Conservation (phyloP, 306 rosid species). For the Dalbergia cultrata region DNA sequence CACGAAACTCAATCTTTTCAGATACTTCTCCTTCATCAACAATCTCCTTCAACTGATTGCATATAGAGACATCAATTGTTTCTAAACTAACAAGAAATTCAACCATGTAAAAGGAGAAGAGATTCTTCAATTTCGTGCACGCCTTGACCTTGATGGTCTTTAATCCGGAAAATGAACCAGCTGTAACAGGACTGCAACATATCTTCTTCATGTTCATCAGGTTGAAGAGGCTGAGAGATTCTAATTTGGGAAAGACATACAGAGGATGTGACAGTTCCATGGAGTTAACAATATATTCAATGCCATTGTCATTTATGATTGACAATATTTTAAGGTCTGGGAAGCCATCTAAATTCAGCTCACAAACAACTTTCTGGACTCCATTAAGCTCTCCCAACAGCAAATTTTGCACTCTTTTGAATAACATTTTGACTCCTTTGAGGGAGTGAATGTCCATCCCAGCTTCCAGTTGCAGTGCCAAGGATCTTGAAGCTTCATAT, state of each 20-base stretch:
- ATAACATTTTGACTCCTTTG: slow-evolving; percentile 33
- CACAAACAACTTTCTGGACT: neutral
- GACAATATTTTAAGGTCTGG: slow-evolving; percentile 41
- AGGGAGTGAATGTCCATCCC: neutral
- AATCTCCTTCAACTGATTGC: slow-evolving; percentile 29
- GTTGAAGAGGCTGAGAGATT: slow-evolving; percentile 39
- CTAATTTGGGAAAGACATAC: slow-evolving; percentile 40
- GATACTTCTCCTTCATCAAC: neutral
- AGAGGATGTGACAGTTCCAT: neutral
- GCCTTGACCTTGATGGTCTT: slow-evolving; percentile 38
- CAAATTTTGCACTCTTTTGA: slow-evolving; percentile 46
- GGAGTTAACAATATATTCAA: slow-evolving; percentile 34
- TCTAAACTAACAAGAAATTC: slow-evolving; percentile 34
- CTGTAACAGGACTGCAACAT: slow-evolving; percentile 16
- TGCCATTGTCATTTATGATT: neutral
- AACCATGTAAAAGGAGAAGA: slow-evolving; percentile 43
- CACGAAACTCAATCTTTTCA: neutral
- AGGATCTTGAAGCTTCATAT: neutral
- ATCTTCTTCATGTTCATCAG: slow-evolving; percentile 21
- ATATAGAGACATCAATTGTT: slow-evolving; percentile 44
- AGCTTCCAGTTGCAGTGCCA: slow-evolving; percentile 25
- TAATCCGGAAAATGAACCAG: slow-evolving; percentile 39
- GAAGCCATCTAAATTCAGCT: slow-evolving; percentile 36
- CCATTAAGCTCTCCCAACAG: slow-evolving; percentile 42
- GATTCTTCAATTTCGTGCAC: slow-evolving; percentile 37